Evolutionary conservation across 2,329 filamentous ascomycete genomes (phyloP).

Genomic region (Hypoxylon sp.): DNA sequence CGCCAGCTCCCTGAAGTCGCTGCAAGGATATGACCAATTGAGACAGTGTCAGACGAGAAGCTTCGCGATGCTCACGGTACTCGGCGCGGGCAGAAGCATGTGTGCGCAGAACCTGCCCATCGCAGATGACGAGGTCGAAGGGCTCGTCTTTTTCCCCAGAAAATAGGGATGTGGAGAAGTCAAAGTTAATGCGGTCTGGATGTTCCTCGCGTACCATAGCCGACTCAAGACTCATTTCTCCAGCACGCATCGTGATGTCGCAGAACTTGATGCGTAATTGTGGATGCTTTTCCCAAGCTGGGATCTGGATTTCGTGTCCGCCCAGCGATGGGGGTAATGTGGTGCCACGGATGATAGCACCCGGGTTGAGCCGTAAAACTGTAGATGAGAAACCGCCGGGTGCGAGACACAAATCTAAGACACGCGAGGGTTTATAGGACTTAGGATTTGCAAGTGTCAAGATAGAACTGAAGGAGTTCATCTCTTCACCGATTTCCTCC

Average conservation of each 20-base stretch:
- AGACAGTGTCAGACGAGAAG: slow-evolving; percentile 36
- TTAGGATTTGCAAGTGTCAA: slow-evolving; percentile 48
- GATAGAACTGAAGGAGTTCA: slow-evolving; percentile 49
- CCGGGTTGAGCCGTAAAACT: slow-evolving; percentile 57
- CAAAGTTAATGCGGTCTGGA: slow-evolving; percentile 50
- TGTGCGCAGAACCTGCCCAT: slow-evolving; percentile 53
- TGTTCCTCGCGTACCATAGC: slow-evolving; percentile 54
- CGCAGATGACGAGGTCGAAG: slow-evolving; percentile 63
- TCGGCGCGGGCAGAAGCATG: slow-evolving; percentile 32
- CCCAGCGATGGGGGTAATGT: slow-evolving; percentile 59
- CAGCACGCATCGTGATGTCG: slow-evolving; percentile 68
- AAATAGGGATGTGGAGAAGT: slow-evolving; percentile 50
- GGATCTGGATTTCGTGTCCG: slow-evolving; percentile 59
- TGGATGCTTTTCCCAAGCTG: neutral
- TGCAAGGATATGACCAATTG: slow-evolving; percentile 52
- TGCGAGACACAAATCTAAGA: slow-evolving; percentile 71
- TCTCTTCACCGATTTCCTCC: slow-evolving; percentile 59
- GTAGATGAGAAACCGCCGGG: slow-evolving; percentile 66
- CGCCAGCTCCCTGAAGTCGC: slow-evolving; percentile 58
- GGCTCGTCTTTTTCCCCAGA: slow-evolving; percentile 21
- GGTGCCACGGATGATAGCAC: slow-evolving; percentile 56
- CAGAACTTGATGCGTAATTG: slow-evolving; percentile 45
- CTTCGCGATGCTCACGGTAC: slow-evolving; percentile 46
- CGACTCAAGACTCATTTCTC: slow-evolving; percentile 58
- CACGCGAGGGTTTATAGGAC: slow-evolving; percentile 59